Evolutionary conservation across 2,329 filamentous ascomycete species (phyloP).

Genomic region (Ophiognomonia clavigignenti-juglandacearum): DNA sequence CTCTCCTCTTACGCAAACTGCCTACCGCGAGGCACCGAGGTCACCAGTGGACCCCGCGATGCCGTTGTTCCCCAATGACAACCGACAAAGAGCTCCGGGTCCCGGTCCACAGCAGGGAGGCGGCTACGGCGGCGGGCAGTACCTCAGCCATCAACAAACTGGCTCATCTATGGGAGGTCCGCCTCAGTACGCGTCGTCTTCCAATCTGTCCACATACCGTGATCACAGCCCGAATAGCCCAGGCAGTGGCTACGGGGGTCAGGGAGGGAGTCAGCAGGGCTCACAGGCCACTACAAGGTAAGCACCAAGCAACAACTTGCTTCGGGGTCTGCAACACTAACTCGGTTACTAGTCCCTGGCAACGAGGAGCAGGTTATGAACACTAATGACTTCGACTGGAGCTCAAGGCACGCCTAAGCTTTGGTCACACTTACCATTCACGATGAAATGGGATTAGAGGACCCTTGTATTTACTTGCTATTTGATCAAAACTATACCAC

Average conservation of each 20-base stretch:
- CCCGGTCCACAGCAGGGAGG: constrained; percentile 19
- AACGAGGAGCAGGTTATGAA: constrained; percentile 53
- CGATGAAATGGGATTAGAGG: constrained; percentile 17
- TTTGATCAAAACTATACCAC: constrained; percentile 16
- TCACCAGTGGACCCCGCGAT: constrained; percentile 47
- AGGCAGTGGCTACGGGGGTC: constrained; percentile 30
- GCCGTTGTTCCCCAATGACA: constrained; percentile 43
- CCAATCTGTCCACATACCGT: constrained; percentile 31
- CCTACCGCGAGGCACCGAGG: constrained; percentile 28
- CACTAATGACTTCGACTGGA: constrained; percentile 19
- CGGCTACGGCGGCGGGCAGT: constrained; percentile 19
- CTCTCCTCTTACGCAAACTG: constrained; percentile 9
- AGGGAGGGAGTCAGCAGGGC: constrained; percentile 37
- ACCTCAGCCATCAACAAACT: constrained; percentile 20
- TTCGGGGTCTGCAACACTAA: constrained; percentile 22
- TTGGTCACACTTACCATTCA: constrained; percentile 13
- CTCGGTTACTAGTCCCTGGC: constrained; percentile 41
- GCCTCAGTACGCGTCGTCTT: constrained; percentile 26
- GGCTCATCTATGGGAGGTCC: constrained; percentile 19
- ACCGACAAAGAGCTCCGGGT: constrained; percentile 16
- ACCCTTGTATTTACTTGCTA: constrained; percentile 12
- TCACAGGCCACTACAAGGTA: constrained; percentile 33
- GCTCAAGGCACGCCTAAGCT: constrained; percentile 5
- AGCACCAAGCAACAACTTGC: no score
- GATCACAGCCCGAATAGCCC: constrained; percentile 35